Conservation (phyloP, 495 filamentous ascomycete species). For the Penicillium argentinense region DNA sequence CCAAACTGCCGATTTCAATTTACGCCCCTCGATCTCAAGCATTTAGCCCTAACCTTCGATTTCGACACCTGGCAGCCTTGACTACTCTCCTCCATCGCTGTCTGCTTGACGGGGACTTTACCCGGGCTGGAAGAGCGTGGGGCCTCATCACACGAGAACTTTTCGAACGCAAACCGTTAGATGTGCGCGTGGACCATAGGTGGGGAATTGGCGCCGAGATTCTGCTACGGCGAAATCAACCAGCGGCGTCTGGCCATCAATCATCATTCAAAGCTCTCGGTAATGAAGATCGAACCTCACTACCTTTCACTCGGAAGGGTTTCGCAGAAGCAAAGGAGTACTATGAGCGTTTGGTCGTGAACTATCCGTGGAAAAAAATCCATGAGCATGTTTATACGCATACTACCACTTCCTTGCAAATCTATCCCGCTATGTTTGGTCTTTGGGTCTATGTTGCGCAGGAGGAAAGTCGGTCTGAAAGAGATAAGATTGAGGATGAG, state of each 20-base stretch:
- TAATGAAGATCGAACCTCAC: not conserved
- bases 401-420: conserved; percentile 51
- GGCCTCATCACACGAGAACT: conserved; percentile 60
- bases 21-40: conserved; percentile 38
- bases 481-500: conserved; percentile 21
- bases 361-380: conserved; percentile 59
- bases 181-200: conserved; percentile 53
- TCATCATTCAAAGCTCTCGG: not conserved
- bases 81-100: conserved; percentile 62
- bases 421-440: conserved; percentile 68
- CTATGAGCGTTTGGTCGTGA: conserved; percentile 66
- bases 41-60: conserved; percentile 39
- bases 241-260: conserved; percentile 12
- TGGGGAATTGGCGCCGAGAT: conserved; percentile 75
- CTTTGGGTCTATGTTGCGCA: conserved; percentile 64
- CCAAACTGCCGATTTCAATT: conserved; percentile 32
- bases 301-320: conserved; percentile 48
- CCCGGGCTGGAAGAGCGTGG: conserved; percentile 64
- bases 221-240: conserved; percentile 48
- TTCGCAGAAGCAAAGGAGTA: conserved; percentile 60
- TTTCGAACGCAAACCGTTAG: conserved; percentile 48
- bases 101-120: conserved; percentile 59
- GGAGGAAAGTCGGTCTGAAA: conserved; percentile 42
- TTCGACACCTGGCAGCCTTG: conserved; percentile 60
- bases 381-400: conserved; percentile 36